Evolutionary conservation across 768 basidiomycete species (phyloP), one percentile per base, ranked within the genome.

Genomic region (Sporobolomyces phaffii): DNA sequence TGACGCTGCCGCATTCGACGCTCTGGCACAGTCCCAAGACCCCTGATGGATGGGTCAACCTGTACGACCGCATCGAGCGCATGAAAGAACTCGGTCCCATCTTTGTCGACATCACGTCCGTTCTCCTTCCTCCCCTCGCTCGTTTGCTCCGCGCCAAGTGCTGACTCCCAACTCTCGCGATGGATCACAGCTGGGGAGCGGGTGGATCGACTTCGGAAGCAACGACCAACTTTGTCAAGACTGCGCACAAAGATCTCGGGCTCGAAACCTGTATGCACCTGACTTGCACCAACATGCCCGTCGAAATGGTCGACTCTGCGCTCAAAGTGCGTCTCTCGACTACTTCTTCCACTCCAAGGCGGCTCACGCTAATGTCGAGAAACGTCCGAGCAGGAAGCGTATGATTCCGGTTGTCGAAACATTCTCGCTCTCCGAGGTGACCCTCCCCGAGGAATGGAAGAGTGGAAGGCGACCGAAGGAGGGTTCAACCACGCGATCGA

Each of bases 221-320:
- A 26, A 91, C 87, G 75, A 81, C 97, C 44, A 91, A 93, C 73
- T 84, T 99, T 11, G 94, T 92, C 26, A 78, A 90, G 64, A 85
- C 86, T 1, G 89, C 91, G 76, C 79, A 81, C 22, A 49, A 62
- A 10, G 84, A 86, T 62, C 65, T 99, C 77, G 96, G 93, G 0
- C 83, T 98, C 33, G 96, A 98, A 80, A 98, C 94, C 28, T 97
- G 92, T 80, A 98, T 99, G 96, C 96, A 99, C 80, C 79, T 99
- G 70, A 98, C 94, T 51, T 99, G 96, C 77, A 98, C 96, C 60
- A 96, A 94, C 80, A 98, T 99, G 94, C 92, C 92, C 14, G 83
- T 83, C 75, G 88, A 90, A 77, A 97, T 96, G 78, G 89, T 99
- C 33, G 91, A 97, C 80, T 84, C 87, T 72, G 94, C 96, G 36